phyloP scores from a whole-genome alignment of 257 asterid genomes.

The Ilex asprella region DNA sequence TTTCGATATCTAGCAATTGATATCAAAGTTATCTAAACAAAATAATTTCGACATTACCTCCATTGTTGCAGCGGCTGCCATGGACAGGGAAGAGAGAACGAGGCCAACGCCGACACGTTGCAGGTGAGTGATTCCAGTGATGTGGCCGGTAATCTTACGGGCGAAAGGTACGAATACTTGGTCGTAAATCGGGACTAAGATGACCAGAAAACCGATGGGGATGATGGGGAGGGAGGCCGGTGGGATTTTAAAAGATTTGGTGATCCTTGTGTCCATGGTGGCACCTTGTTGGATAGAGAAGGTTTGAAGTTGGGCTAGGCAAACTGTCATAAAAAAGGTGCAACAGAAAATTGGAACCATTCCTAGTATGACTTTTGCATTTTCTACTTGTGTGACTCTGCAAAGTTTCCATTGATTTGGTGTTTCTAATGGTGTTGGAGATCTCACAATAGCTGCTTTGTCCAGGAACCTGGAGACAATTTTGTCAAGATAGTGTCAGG shows the following conservation, averaged over 20 bases:
- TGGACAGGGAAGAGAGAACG: conserved; percentile 55
- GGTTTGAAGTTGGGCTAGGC: conserved; percentile 77
- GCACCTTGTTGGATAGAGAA: conserved; percentile 62
- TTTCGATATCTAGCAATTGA: no score
- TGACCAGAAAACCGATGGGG: conserved; percentile 43
- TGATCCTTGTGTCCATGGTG: conserved; percentile 61
- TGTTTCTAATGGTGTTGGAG: conserved; percentile 13
- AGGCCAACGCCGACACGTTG: conserved; percentile 76
- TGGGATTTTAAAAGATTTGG: conserved; percentile 43
- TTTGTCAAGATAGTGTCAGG: background rate
- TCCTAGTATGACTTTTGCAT: conserved; percentile 55
- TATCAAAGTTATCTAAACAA: no score
- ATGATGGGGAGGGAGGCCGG: conserved; percentile 67
- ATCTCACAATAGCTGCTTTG: conserved; percentile 55
- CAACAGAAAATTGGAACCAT: conserved; percentile 65
- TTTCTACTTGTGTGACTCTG: conserved; percentile 79
- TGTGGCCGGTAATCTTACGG: conserved; percentile 47
- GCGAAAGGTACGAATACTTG: conserved; percentile 42
- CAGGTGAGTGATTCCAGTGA: conserved; percentile 64
- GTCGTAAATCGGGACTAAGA: conserved; percentile 56
- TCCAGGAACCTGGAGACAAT: conserved; percentile 44
- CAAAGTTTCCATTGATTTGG: conserved; percentile 58
- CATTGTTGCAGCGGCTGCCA: conserved; percentile 53
- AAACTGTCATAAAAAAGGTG: conserved; percentile 70
- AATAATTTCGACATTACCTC: conserved; percentile 22